Base-by-base conservation (phyloP, 1,139 yeast species). In the Blastobotrys aristatus region DNA sequence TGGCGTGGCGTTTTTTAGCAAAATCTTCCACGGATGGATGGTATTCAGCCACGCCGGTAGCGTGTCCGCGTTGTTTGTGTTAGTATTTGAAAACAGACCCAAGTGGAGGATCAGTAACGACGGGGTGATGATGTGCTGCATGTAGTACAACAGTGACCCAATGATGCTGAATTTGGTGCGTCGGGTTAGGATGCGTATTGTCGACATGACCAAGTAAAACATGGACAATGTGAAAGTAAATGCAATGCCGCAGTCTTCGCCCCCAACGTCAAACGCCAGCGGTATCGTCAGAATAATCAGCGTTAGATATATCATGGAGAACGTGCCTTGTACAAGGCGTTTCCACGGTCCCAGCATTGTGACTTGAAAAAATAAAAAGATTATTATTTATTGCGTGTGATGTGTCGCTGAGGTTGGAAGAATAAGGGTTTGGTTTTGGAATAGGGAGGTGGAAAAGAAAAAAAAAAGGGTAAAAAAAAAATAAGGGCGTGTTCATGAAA, bases 251-350 rank as follows among this genome's bases (percentile, higher is more conserved):
- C 97, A 90, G 48, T 80, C 76, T 27, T 83, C 76, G 1, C 97
- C 97, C 14, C 97, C 97, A 30, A 88, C 84, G 62, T 90, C 96
- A 67, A 92, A 92, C n/a, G 97, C 88, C 53, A 92, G 74, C 4
- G 97, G 97, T 16, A 92, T 84, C 1, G 97, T 85, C 32, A 90
- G 73, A 40, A 92, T 77, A 20, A 88, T 80, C 44, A 88, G 76
- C 14, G 79, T 68, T 48, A 88, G 72, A 62, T 63, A 63, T 24
- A 63, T 44, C 34, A 54, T 47, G 39, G 66, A 59, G 43, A 62
- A 55, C 26, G 53, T 47, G 29, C 58, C 56, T 44, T 58, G 62
- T 20, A 63, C 58, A 58, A 63, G 16, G 27, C 44, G 38, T 29
- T 43, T 43, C 46, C 47, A 46, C n/a, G 45, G 47, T 17, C 40